These are phyloP conservation scores for Physaria fendleri DNA, from an alignment of 345 rosid genomes.

Conservation along the genomic window DNA sequence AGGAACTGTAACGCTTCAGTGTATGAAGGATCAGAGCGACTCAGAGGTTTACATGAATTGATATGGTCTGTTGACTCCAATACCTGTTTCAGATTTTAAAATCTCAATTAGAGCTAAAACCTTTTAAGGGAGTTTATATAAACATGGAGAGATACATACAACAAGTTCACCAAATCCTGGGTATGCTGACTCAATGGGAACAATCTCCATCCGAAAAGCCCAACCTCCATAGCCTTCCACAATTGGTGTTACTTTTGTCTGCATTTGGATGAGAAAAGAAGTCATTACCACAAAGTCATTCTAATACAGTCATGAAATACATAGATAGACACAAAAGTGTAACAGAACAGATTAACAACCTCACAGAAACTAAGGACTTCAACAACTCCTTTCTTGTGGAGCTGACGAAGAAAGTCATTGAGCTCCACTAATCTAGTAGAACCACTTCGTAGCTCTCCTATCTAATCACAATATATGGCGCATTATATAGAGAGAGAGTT, in stretches of 20 bases:
- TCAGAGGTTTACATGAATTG: conserved; percentile 91
- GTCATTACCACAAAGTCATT: neutral
- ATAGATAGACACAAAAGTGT: conserved; percentile 3
- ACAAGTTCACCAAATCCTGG: conserved; percentile 97
- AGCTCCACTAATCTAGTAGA: conserved; percentile 79
- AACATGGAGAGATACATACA: conserved; percentile 46
- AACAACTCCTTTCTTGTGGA: conserved; percentile 66
- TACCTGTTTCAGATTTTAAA: conserved; percentile 47
- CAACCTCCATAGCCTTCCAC: conserved; percentile 99
- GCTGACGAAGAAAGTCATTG: conserved; percentile 74
- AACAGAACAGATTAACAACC: conserved; percentile 37
- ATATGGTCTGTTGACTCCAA: conserved; percentile 92
- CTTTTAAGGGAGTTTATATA: no score
- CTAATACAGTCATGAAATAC: neutral
- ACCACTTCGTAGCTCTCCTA: conserved; percentile 93
- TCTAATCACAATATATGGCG: conserved; percentile 34
- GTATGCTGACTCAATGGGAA: conserved; percentile 91
- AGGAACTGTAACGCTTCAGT: conserved; percentile 61
- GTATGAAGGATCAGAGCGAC: conserved; percentile 75
- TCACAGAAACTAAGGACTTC: conserved; percentile 96
- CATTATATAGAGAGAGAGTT: neutral
- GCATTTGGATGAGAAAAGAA: conserved; percentile 21
- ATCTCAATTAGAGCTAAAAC: neutral
- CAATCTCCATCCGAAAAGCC: conserved; percentile 96
- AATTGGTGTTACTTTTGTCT: conserved; percentile 94